Conservation (phyloP, 1,139 yeast species). For the Candida freyschussii region DNA sequence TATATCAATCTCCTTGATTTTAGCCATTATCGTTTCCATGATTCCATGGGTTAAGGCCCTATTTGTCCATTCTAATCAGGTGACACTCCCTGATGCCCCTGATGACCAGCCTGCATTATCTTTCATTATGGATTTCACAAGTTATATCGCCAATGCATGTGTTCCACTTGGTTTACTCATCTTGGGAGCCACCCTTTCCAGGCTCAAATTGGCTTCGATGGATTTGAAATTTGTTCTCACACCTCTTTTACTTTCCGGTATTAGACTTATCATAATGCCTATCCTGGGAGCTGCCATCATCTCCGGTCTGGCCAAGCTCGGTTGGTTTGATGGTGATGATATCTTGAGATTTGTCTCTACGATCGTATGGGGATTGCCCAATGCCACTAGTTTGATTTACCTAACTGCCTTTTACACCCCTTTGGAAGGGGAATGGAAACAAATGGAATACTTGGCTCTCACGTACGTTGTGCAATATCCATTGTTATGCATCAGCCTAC, state of each 20-base stretch:
- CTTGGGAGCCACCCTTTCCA: conserved; percentile 83
- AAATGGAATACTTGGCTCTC: conserved; percentile 82
- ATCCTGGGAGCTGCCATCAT: conserved; percentile 54
- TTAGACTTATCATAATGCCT: conserved; percentile 51
- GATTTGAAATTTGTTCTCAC: conserved; percentile 46
- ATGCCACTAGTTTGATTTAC: conserved; percentile 80
- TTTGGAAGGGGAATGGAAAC: conserved; percentile 43
- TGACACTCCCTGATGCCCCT: conserved; percentile 60
- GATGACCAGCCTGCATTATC: conserved; percentile 72
- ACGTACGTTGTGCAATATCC: conserved; percentile 65
- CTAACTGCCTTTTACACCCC: conserved; percentile 81
- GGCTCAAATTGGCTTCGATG: conserved; percentile 67
- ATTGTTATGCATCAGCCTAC: conserved; percentile 53
- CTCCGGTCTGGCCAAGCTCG: conserved; percentile 31
- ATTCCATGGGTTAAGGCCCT: conserved; percentile 67
- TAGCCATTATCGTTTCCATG: conserved; percentile 54
- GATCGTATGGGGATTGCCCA: conserved; percentile 74
- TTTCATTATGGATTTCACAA: conserved; percentile 72
- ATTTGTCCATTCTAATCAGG: conserved; percentile 41
- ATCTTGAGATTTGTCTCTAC: conserved; percentile 53
- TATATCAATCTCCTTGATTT: conserved; percentile 47
- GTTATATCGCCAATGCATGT: conserved; percentile 79
- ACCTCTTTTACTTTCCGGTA: conserved; percentile 38
- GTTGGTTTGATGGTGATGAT: conserved; percentile 40
- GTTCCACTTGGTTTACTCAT: conserved; percentile 82